A percentile compares a stretch with the other conserved stretches of the same genome.
Evolutionary conservation across 2,329 filamentous ascomycete species (phyloP).

Genomic region (Tolypocladium album): DNA sequence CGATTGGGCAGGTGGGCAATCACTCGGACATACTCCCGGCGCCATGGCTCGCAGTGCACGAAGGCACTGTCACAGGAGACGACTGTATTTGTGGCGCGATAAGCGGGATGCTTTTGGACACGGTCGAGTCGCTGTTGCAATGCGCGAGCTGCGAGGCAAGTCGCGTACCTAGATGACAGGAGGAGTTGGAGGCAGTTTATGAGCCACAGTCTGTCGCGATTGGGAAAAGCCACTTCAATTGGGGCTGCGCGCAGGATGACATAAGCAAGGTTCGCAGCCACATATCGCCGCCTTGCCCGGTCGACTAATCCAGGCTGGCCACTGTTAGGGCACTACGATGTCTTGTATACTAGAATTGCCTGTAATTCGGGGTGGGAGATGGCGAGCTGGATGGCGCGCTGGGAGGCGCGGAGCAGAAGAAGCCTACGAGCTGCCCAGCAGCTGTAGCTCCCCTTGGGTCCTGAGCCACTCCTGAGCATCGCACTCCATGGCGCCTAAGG

Average conservation of each 20-base stretch:
- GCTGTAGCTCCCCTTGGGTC: not conserved
- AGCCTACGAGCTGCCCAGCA: not conserved
- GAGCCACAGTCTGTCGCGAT: not conserved
- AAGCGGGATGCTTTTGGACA: not conserved
- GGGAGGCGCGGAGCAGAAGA: not conserved
- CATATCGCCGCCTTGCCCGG: not conserved
- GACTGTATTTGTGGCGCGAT: too few relatives aligned
- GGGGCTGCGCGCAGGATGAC: not conserved
- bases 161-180: not conserved
- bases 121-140: not conserved
- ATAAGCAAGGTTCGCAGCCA: not conserved
- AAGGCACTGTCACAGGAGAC: not conserved
- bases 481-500: not conserved
- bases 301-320: not conserved
- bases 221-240: not conserved
- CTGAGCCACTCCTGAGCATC: not conserved
- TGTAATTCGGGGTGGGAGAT: not conserved
- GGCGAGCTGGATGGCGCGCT: not conserved
- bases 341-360: not conserved
- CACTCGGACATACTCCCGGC: slow-evolving; percentile 21
- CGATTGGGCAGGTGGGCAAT: not conserved
- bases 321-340: not conserved
- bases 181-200: not conserved
- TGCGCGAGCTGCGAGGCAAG: not conserved
- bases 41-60: slow-evolving; percentile 20